These are phyloP conservation scores for Stylonectria norvegica DNA, from an alignment of 2,329 filamentous ascomycete genomes.

Conservation along the genomic window DNA sequence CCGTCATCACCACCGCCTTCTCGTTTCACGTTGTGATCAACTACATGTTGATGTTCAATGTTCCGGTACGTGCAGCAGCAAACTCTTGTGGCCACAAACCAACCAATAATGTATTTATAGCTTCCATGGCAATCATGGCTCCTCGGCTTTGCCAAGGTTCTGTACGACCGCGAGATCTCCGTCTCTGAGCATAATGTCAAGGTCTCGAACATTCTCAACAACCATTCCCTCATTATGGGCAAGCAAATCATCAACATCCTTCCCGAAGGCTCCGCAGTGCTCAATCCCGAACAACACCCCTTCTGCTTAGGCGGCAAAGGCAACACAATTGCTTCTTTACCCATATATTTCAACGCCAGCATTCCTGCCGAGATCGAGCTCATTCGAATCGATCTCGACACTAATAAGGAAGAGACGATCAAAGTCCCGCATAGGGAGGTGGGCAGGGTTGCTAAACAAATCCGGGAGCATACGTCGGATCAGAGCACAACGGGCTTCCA, in stretches of 20 bases:
- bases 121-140: conserved; percentile 73
- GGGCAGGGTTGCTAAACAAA: conserved; percentile 67
- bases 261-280: conserved; percentile 86
- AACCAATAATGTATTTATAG: conserved; percentile 34
- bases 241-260: conserved; percentile 97
- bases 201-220: conserved; percentile 80
- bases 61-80: conserved; percentile 56
- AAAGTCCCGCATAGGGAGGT: conserved; percentile 71
- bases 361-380: conserved; percentile 85
- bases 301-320: conserved; percentile 70
- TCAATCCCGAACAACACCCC: conserved; percentile 77
- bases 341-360: conserved; percentile 91
- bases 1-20: conserved; percentile 68
- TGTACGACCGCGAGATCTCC: conserved; percentile 90
- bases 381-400: conserved; percentile 80
- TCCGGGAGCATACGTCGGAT: conserved; percentile 63
- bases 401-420: conserved; percentile 74
- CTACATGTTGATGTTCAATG: conserved; percentile 88
- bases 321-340: conserved; percentile 62
- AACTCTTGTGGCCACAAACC: neutral
- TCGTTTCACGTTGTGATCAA: conserved; percentile 69
- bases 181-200: conserved; percentile 94
- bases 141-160: conserved; percentile 68
- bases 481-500: conserved; percentile 58
- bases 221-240: conserved; percentile 88